phyloP scores from a whole-genome alignment of 495 filamentous ascomycete species.

The Neurospora sp. region DNA sequence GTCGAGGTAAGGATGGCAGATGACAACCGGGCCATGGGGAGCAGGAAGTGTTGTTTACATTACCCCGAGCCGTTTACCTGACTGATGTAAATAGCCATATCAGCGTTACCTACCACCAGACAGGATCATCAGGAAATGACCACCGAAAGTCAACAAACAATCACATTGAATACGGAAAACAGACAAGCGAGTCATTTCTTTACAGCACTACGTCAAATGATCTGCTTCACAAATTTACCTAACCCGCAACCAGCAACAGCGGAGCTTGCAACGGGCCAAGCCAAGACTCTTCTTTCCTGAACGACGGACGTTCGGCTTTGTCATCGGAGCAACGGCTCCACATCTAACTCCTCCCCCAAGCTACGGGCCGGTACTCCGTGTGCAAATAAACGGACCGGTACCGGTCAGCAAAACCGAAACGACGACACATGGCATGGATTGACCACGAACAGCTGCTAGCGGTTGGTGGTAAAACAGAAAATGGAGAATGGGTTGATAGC shows the following conservation, averaged over 20 bases:
- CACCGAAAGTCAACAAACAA: not conserved
- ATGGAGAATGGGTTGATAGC: too few relatives aligned
- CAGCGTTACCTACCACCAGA: not conserved
- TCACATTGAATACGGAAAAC: not conserved
- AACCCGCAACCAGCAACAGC: not conserved
- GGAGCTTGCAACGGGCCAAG: not conserved
- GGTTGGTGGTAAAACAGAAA: too few relatives aligned
- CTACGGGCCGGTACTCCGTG: not conserved
- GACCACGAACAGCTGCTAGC: not conserved
- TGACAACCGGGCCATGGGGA: not conserved
- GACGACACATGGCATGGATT: not conserved
- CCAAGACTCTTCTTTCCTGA: not conserved
- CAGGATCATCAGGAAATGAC: not conserved
- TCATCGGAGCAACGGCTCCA: not conserved
- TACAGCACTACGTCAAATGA: not conserved
- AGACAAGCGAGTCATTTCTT: not conserved
- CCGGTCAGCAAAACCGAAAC: not conserved
- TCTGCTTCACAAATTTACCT: not conserved
- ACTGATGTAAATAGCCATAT: not conserved
- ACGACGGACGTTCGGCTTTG: not conserved
- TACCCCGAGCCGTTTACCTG: not conserved
- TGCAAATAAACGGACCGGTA: not conserved
- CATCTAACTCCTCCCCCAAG: not conserved
- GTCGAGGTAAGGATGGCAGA: not conserved
- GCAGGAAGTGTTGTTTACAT: not conserved